Conservation (phyloP, 768 basidiomycete genomes). For the Podaxis sp. region DNA sequence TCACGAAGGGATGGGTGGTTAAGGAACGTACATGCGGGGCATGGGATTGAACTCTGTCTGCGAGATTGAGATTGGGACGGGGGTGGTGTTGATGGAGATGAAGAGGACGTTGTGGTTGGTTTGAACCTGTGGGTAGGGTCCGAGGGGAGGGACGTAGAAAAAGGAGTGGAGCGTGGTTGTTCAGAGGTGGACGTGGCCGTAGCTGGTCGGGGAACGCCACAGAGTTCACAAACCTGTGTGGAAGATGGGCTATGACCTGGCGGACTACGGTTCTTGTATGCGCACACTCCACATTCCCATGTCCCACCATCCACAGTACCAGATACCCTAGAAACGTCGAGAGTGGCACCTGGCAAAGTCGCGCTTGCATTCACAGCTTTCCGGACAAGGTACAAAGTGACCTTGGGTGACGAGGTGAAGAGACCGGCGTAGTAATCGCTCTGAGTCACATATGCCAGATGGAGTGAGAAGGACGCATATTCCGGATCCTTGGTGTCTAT, state of each 20-base stretch:
- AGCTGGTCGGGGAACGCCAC: constrained; percentile 67
- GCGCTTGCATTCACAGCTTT: neutral
- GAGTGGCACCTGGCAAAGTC: neutral
- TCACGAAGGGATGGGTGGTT: constrained; percentile 69
- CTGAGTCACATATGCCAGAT: constrained; percentile 40
- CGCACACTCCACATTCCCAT: constrained; percentile 92
- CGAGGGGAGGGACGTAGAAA: constrained; percentile 38
- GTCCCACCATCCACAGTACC: constrained; percentile 19
- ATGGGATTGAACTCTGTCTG: constrained; percentile 45
- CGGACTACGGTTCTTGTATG: constrained; percentile 59
- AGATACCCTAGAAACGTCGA: constrained; percentile 36
- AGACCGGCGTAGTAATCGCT: constrained; percentile 91
- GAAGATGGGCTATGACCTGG: constrained; percentile 68
- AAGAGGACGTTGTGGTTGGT: constrained; percentile 29
- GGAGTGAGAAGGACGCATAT: constrained; percentile 62
- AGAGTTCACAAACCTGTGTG: constrained; percentile 70
- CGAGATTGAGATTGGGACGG: constrained; percentile 10
- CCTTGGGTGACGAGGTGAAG: constrained; percentile 84
- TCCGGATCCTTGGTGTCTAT: constrained; percentile 48
- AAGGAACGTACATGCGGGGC: constrained; percentile 88
- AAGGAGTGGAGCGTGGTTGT: constrained; percentile 40
- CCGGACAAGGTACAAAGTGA: constrained; percentile 41
- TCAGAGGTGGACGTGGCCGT: constrained; percentile 19
- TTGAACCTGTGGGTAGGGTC: constrained; percentile 14
- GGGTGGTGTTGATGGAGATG: constrained; percentile 22